phyloP scores from a whole-genome alignment of 257 asterid species.

The Nyctanthes arbortristis region DNA sequence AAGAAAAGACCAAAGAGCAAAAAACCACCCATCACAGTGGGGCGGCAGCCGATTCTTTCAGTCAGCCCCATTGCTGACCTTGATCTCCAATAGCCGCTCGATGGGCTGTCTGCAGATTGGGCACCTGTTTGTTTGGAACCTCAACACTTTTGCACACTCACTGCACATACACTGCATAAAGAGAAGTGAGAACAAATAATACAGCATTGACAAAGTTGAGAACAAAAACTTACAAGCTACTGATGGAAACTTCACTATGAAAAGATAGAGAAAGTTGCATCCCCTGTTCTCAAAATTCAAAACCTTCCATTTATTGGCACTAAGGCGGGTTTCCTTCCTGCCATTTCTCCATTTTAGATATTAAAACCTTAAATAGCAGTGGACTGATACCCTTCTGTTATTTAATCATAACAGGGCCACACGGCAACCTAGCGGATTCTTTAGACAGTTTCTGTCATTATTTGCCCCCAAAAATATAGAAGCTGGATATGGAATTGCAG shows the following conservation, averaged over 20 bases:
- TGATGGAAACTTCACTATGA: not conserved
- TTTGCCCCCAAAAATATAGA: too few species aligned
- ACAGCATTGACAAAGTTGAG: too few species aligned
- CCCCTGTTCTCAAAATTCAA: not conserved
- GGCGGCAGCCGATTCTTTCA: slow-evolving; percentile 32
- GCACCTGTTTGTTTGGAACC: slow-evolving; percentile 93
- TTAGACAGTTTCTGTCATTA: too few species aligned
- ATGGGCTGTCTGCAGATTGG: slow-evolving; percentile 98
- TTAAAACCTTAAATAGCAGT: not conserved
- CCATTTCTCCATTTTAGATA: not conserved
- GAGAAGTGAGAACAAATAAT: not conserved
- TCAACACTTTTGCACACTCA: slow-evolving; percentile 89
- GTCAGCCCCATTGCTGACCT: slow-evolving; percentile 62
- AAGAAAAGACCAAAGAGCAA: not conserved
- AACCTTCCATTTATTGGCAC: not conserved
- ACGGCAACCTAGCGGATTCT: too few species aligned
- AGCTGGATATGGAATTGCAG: too few species aligned
- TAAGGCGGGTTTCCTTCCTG: not conserved
- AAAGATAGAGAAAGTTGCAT: not conserved
- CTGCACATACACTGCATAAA: slow-evolving; percentile 95
- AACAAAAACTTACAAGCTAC: not conserved
- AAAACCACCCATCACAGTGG: slow-evolving; percentile 41
- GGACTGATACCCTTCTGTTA: too few species aligned
- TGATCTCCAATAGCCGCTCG: slow-evolving; percentile 92
- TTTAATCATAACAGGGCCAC: too few species aligned